A percentile compares a stretch with the other conserved stretches of the same genome.
phyloP scores from a whole-genome alignment of 441 rosid species.

The Eutrema salsugineum region DNA sequence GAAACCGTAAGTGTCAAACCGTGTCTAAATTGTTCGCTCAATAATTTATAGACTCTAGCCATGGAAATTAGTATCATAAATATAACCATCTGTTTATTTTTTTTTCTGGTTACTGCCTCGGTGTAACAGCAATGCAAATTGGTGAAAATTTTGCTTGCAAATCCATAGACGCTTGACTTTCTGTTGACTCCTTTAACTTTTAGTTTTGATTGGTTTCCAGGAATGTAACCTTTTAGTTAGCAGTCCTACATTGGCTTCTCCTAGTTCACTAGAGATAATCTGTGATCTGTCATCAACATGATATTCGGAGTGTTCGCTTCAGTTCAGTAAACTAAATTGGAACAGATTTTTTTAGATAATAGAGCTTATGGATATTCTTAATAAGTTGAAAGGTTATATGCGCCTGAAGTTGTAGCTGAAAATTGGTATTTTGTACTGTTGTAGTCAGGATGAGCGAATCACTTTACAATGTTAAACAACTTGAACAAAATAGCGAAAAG shows the following conservation, averaged over 20 bases:
- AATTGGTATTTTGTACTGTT: slow-evolving; percentile 15
- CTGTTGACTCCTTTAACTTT: too few species aligned
- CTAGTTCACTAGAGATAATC: background rate
- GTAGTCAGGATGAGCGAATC: slow-evolving; percentile 95
- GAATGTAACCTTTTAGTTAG: background rate
- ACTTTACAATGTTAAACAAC: slow-evolving; percentile 64
- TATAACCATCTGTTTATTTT: background rate
- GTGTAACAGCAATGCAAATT: background rate
- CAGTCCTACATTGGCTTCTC: background rate
- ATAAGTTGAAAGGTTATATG: background rate
- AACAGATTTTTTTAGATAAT: background rate
- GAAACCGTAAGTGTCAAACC: slow-evolving; percentile 51
- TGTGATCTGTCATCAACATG: too few species aligned
- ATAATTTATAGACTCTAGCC: background rate
- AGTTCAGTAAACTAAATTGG: background rate
- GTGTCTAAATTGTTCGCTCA: background rate
- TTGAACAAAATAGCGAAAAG: slow-evolving; percentile 42
- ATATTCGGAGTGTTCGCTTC: background rate
- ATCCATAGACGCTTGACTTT: too few species aligned
- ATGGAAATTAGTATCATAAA: background rate
- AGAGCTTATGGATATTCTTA: background rate
- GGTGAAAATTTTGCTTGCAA: too few species aligned
- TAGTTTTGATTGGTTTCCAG: too few species aligned
- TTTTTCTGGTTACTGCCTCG: background rate
- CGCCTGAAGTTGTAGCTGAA: slow-evolving; percentile 14